Percentiles rank a stretch among this genome's conserved stretches.
Conservation (phyloP, 106 monocot species). For the Allium sativum region DNA sequence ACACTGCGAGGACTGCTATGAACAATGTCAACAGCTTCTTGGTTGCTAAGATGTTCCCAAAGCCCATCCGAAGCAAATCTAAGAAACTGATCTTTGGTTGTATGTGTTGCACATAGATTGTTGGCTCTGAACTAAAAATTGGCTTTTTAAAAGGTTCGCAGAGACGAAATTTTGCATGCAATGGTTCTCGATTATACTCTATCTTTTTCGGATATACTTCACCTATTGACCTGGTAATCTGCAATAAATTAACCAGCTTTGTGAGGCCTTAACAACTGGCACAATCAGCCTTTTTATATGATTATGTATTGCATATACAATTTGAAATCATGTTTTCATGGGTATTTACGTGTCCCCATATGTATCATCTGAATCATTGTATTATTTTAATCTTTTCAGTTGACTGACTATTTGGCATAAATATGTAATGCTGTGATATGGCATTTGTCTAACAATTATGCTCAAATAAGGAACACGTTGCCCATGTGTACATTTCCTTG, state of each 20-base stretch:
- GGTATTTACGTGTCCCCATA: no score
- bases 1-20: constrained; percentile 13
- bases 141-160: constrained; percentile 17
- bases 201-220: constrained; percentile 17
- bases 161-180: constrained; percentile 21
- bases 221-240: constrained; percentile 26
- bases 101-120: constrained; percentile 15
- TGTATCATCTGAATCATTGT: no score
- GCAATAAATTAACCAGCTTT: neutral
- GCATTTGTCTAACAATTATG: no score
- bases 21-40: constrained; percentile 22
- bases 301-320: no score
- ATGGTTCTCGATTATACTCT: constrained; percentile 22
- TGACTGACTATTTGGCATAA: no score
- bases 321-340: no score
- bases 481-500: no score
- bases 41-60: constrained; percentile 28
- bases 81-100: constrained; percentile 23
- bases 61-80: constrained; percentile 27
- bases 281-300: no score
- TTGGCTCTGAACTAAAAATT: constrained; percentile 22
- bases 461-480: no score
- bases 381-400: no score
- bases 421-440: no score
- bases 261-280: neutral